phyloP scores from a whole-genome alignment of 768 basidiomycete genomes.

The Auricularia cornea region DNA sequence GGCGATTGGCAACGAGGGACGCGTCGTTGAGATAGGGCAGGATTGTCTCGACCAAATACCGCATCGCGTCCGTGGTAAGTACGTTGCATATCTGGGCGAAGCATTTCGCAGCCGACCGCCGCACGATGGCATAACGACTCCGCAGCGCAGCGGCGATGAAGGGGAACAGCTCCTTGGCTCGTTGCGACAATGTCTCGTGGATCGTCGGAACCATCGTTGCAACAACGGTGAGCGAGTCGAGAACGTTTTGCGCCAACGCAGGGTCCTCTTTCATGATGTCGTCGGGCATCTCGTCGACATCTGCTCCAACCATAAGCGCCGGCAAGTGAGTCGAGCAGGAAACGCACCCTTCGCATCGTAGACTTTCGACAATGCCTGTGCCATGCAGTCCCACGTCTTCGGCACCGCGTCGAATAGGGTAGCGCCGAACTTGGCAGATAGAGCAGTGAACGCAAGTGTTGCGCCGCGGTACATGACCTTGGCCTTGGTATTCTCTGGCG shows the following conservation, averaged over 20 bases:
- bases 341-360: not conserved
- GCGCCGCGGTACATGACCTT: constrained; percentile 80
- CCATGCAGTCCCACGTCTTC: constrained; percentile 73
- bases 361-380: not conserved
- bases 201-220: constrained; percentile 74
- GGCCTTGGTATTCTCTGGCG: constrained; percentile 53
- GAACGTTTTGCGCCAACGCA: constrained; percentile 76
- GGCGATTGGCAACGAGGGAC: constrained; percentile 60
- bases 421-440: constrained; percentile 70
- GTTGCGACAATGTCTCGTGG: constrained; percentile 58
- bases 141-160: constrained; percentile 68
- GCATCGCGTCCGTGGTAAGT: constrained; percentile 82
- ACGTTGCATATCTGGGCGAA: constrained; percentile 83
- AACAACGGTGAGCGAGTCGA: constrained; percentile 87
- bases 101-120: constrained; percentile 79
- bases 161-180: constrained; percentile 66
- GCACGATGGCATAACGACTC: constrained; percentile 81
- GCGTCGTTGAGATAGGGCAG: constrained; percentile 80
- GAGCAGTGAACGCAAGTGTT: constrained; percentile 65
- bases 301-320: constrained; percentile 25
- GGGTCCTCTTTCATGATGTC: constrained; percentile 46
- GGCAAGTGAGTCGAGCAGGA: not conserved
- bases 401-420: constrained; percentile 73
- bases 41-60: constrained; percentile 75
- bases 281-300: constrained; percentile 40